Evolutionary conservation across 352 stramenopile genomes (phyloP).

Genomic region (Phytophthora multivora): DNA sequence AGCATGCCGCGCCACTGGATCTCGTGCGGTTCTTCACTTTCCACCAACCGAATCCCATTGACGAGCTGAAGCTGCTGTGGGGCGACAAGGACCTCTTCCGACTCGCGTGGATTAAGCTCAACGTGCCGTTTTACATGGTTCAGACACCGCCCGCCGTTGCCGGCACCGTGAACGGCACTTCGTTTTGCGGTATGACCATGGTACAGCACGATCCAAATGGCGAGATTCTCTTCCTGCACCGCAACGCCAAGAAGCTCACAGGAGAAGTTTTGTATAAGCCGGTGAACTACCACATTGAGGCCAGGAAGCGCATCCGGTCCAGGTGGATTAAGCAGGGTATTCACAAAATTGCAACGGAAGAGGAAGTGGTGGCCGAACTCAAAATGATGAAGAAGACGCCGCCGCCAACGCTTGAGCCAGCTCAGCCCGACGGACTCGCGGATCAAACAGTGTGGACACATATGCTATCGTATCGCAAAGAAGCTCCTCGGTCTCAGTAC

Average conservation of each 20-base stretch:
- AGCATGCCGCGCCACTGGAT: constrained; percentile 18
- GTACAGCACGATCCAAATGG: constrained; percentile 40
- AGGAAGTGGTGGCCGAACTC: constrained; percentile 23
- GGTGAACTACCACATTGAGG: constrained; percentile 28
- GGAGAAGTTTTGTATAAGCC: constrained; percentile 28
- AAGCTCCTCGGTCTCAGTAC: constrained; percentile 38
- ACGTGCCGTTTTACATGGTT: constrained; percentile 56
- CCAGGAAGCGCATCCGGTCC: constrained; percentile 23
- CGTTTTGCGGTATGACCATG: constrained; percentile 44
- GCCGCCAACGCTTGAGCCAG: constrained; percentile 21
- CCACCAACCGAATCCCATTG: constrained; percentile 41
- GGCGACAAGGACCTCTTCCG: constrained; percentile 71
- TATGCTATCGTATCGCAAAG: constrained; percentile 59
- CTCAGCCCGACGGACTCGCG: constrained; percentile 27
- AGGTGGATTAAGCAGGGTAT: constrained; percentile 27
- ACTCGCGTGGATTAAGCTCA: constrained; percentile 57
- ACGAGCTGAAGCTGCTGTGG: constrained; percentile 43
- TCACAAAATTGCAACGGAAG: constrained; percentile 16
- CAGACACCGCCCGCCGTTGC: constrained; percentile 43
- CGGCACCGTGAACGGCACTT: constrained; percentile 28
- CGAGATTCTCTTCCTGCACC: constrained; percentile 54
- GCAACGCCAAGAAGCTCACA: constrained; percentile 54
- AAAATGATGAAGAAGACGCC: constrained; percentile 22
- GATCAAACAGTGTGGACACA: constrained; percentile 69
- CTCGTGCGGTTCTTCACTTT: constrained; percentile 48